These are phyloP conservation scores for Ustilago bromivora DNA, from an alignment of 1,284 basidiomycete species.

Conservation along the genomic window DNA sequence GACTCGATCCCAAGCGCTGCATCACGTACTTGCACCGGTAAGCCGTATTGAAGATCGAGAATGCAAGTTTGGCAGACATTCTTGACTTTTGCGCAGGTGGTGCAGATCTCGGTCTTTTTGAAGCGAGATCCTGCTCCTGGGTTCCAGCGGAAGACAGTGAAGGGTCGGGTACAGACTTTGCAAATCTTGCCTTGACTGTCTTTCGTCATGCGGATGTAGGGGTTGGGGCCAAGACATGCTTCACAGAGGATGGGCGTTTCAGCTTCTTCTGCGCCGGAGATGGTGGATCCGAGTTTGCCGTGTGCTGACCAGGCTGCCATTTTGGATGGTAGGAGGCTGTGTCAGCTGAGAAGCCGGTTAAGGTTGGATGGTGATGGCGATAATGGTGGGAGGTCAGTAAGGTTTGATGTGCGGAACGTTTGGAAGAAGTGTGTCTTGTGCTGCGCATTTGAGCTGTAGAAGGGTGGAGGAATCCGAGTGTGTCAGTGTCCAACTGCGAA, in stretches of 20 bases:
- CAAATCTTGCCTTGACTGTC: conserved; percentile 96
- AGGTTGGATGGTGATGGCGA: neutral
- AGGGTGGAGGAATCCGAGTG: conserved; percentile 23
- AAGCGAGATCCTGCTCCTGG: conserved; percentile 89
- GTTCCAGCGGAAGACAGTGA: conserved; percentile 98
- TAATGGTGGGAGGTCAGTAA: conserved; percentile 2
- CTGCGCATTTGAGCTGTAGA: conserved; percentile 10
- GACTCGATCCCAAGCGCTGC: conserved; percentile 88
- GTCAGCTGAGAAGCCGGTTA: neutral
- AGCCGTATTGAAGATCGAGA: conserved; percentile 89
- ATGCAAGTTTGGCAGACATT: conserved; percentile 99
- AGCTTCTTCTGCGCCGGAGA: conserved; percentile 76
- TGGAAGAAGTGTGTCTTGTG: neutral
- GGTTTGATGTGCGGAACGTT: neutral
- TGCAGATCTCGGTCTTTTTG: conserved; percentile 98
- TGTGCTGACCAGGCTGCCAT: conserved; percentile 30
- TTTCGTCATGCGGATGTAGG: conserved; percentile 77
- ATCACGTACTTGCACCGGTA: conserved; percentile 97
- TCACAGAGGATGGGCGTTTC: conserved; percentile 84
- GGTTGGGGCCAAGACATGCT: conserved; percentile 71
- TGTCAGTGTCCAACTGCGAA: neutral
- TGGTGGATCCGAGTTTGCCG: conserved; percentile 31
- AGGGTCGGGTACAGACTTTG: conserved; percentile 83
- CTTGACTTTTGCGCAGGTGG: conserved; percentile 98
- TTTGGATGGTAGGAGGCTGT: neutral